Evolutionary conservation across 148 eudicot genomes (phyloP), one percentile per base, ranked within the genome.

Genomic region (Cornus florida): DNA sequence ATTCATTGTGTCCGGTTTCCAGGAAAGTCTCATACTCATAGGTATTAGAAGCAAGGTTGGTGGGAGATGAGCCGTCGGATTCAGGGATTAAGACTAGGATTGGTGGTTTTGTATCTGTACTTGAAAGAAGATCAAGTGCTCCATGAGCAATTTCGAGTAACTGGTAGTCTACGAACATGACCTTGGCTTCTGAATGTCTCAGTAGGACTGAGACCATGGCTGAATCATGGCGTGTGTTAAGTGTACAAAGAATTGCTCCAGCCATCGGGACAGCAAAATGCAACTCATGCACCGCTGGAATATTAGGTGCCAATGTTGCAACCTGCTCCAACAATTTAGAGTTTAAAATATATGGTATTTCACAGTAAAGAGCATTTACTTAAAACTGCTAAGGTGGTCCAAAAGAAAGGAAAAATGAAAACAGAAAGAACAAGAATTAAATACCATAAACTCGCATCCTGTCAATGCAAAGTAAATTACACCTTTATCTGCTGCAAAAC

Each of bases 221-320:
- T 20, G 84, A 73, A 68, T 82, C 84, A 17, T 77, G 78, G 70
- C 84, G 84, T 19, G 76, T 69, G 50, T 82, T 82, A 31, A 82
- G 76, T 1, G 84, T 82, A 50, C 84, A 82, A 41, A 82, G 59
- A 31, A 82, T 77, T 39, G 81, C 84, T 67, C 84, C 84, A 46
- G 84, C 81, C 84, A 82, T 82, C 39, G 84, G 84, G 62, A 77
- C 78, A 2, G 81, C 84, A 69, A 82, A 82, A 43, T 82, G 84
- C 13, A 82, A 76, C 81, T 82, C 84, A 10, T 67, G 65, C 72
- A 82, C 69, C 50, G 84, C 84, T 2, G 84, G 84, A 17, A 82
- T 46, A 6, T 82, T 82, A 10, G 84, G 84, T 68, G 84, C 80
- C 67, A 82, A 73, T 17, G 81, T 78, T 3, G 84, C 84, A 17